phyloP scores from a whole-genome alignment of 2,329 filamentous ascomycete genomes.

The Diaporthe destruens region DNA sequence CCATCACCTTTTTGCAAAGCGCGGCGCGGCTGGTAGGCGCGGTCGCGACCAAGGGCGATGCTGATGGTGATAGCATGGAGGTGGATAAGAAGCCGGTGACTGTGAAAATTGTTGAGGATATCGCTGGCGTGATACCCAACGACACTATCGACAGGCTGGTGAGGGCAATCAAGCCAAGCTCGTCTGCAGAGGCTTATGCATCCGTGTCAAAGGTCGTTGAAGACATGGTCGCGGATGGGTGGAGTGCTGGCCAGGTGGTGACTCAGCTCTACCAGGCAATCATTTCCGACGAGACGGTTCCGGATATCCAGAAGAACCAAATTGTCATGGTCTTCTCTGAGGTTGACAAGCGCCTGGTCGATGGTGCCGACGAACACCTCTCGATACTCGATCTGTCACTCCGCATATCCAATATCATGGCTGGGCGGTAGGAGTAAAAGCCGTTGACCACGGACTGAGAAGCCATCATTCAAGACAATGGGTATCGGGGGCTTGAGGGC shows the following conservation, averaged over 20 bases:
- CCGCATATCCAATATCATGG: constrained; percentile 81
- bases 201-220: constrained; percentile 84
- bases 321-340: constrained; percentile 93
- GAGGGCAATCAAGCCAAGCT: constrained; percentile 80
- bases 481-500: neutral
- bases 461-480: neutral
- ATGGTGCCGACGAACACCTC: constrained; percentile 95
- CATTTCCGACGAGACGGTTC: constrained; percentile 85
- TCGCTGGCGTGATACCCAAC: constrained; percentile 92
- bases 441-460: constrained; percentile 12
- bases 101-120: constrained; percentile 87
- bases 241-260: constrained; percentile 92
- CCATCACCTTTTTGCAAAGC: constrained; percentile 95
- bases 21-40: constrained; percentile 89
- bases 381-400: constrained; percentile 88
- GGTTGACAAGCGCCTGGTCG: constrained; percentile 91
- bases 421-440: constrained; percentile 51
- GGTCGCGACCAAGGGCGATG: constrained; percentile 57
- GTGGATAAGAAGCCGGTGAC: constrained; percentile 74
- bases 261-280: constrained; percentile 83
- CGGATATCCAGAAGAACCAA: constrained; percentile 88
- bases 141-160: constrained; percentile 77
- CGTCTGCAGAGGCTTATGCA: constrained; percentile 75
- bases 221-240: constrained; percentile 94
- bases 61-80: constrained; percentile 69